A percentile compares a stretch with the other conserved stretches of the same genome.
Evolutionary conservation across 768 basidiomycete species (phyloP).

Genomic region (Russula virescens): DNA sequence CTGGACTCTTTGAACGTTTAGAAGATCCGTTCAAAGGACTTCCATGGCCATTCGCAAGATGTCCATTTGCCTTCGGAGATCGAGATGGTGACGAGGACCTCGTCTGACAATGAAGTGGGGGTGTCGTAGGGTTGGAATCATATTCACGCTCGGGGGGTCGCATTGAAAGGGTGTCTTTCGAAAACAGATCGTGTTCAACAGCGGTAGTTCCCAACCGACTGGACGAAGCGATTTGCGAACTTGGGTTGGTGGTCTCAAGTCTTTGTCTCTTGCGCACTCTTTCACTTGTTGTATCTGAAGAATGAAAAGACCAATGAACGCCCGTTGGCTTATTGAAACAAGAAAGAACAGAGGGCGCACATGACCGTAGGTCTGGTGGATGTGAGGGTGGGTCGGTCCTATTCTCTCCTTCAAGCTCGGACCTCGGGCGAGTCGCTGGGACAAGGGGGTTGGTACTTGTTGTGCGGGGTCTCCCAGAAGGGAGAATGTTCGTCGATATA

Average conservation of each 20-base stretch:
- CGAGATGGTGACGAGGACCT: constrained; percentile 18
- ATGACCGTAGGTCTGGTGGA: constrained; percentile 5
- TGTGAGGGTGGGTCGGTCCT: constrained; percentile 17
- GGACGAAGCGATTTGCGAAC: constrained; percentile 34
- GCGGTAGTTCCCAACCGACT: constrained; percentile 26
- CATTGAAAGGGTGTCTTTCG: constrained; percentile 22
- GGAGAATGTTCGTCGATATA: constrained; percentile 3
- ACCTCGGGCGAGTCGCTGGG: constrained; percentile 24
- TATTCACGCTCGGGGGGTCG: constrained; percentile 22
- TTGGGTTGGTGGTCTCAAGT: constrained; percentile 39
- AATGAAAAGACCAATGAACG: background rate
- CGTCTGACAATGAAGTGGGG: constrained; percentile 13
- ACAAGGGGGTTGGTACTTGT: constrained; percentile 19
- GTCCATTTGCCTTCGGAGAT: constrained; percentile 20
- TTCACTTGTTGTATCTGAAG: constrained; percentile 22
- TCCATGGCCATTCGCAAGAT: constrained; percentile 33
- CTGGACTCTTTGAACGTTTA: constrained; percentile 43
- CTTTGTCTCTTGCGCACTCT: constrained; percentile 66
- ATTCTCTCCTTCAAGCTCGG: constrained; percentile 24
- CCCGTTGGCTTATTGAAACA: background rate
- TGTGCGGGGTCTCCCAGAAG: constrained; percentile 13
- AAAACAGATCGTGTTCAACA: constrained; percentile 24
- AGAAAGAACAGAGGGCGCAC: constrained; percentile 12
- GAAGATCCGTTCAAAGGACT: constrained; percentile 36
- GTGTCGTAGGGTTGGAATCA: constrained; percentile 18